Evolutionary conservation across 345 rosid genomes (phyloP).

Genomic region (Pistacia atlantica): DNA sequence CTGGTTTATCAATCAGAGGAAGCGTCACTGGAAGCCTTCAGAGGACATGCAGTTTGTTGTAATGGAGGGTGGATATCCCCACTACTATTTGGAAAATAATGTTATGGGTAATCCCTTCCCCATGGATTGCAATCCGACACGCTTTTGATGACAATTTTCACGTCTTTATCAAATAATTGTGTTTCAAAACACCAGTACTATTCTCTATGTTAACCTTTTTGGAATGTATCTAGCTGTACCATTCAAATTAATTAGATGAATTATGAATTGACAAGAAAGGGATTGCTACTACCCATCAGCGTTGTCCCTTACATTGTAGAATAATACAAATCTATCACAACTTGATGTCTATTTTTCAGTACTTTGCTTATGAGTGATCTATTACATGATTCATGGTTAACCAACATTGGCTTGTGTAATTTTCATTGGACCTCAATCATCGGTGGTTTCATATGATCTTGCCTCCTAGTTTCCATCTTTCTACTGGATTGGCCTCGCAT

Average conservation of each 20-base stretch:
- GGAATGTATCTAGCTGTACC: neutral
- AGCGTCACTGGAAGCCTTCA: conserved; percentile 98
- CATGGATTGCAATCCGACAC: conserved; percentile 64
- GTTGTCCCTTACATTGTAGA: neutral
- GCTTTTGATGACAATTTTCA: conserved; percentile 41
- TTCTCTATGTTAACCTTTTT: neutral
- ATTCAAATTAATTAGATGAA: neutral
- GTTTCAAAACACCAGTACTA: neutral
- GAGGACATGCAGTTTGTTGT: conserved; percentile 96
- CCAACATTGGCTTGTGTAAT: neutral
- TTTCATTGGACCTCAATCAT: neutral
- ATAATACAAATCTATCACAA: neutral
- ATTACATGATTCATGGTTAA: neutral
- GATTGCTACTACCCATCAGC: neutral
- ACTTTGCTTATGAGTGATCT: neutral
- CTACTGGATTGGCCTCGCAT: too few species aligned
- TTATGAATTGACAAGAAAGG: neutral
- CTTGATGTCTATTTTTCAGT: neutral
- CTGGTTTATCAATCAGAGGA: conserved; percentile 99
- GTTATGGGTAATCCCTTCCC: conserved; percentile 75
- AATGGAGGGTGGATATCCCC: conserved; percentile 85
- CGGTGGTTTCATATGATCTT: neutral
- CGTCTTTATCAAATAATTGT: neutral
- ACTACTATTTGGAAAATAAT: conserved; percentile 76
- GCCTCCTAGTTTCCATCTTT: neutral